phyloP scores from a whole-genome alignment of 2,329 filamentous ascomycete species.

The Exophiala oligosperma region DNA sequence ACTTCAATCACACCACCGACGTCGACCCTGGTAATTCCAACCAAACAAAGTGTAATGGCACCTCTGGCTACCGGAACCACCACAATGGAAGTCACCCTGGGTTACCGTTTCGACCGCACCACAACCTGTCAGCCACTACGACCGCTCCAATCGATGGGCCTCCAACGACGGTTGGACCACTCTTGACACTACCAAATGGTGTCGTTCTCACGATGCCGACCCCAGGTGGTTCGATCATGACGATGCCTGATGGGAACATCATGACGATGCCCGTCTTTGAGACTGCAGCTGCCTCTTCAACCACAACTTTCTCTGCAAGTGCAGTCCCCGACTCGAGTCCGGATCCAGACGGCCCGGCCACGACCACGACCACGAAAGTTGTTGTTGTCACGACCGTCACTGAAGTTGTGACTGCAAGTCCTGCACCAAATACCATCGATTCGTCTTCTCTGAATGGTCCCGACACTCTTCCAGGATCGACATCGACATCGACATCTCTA shows the following conservation, averaged over 20 bases:
- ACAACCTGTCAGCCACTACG: too few relatives aligned
- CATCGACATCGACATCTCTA: neutral
- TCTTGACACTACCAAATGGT: neutral
- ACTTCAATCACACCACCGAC: neutral
- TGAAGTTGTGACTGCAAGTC: neutral
- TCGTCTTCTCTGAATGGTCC: neutral
- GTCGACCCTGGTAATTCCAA: neutral
- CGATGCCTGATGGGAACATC: constrained; percentile 6
- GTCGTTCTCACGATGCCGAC: neutral
- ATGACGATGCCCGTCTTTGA: constrained; percentile 4
- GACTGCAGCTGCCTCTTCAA: neutral
- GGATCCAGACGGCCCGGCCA: too few relatives aligned
- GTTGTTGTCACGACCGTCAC: neutral
- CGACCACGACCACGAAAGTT: neutral
- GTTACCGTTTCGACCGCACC: neutral
- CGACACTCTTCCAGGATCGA: neutral
- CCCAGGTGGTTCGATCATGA: constrained; percentile 1
- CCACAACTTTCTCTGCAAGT: too few relatives aligned
- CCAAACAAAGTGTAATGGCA: neutral
- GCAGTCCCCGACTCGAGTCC: too few relatives aligned
- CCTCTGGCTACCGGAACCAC: neutral
- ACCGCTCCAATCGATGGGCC: neutral
- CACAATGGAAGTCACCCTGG: neutral
- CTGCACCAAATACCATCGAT: neutral
- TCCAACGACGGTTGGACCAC: neutral